A percentile compares a stretch with the other conserved stretches of the same genome.
Conservation (phyloP, 495 filamentous ascomycete species). For the Aspergillus bridgeri region DNA sequence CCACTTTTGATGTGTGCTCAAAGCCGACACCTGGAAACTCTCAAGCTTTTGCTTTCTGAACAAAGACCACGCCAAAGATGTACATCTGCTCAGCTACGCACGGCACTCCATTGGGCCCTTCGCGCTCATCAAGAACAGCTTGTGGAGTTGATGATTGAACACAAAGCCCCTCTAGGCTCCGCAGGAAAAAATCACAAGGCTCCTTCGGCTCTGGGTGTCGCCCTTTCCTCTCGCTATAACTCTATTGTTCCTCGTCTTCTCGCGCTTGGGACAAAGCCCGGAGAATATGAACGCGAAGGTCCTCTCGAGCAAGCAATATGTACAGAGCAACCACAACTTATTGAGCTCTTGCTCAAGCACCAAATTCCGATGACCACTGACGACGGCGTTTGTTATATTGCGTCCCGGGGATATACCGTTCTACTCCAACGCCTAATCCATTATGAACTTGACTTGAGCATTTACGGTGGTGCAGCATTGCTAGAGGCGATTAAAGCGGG, state of each 20-base stretch:
- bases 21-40: background rate
- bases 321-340: background rate
- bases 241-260: constrained; percentile 1
- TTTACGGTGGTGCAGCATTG: constrained; percentile 1
- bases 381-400: background rate
- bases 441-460: background rate
- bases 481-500: constrained; percentile 3
- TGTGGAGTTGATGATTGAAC: constrained; percentile 7
- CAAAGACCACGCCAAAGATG: constrained; percentile 1
- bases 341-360: constrained; percentile 2
- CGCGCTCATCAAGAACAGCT: background rate
- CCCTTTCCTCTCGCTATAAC: background rate
- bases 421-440: background rate
- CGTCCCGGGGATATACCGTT: background rate
- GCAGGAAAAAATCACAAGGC: background rate
- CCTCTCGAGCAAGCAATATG: constrained; percentile 1
- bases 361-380: background rate
- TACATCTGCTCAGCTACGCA: constrained; percentile 1
- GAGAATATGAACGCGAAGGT: background rate
- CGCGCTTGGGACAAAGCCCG: background rate
- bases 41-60: constrained; percentile 5
- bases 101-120: constrained; percentile 7
- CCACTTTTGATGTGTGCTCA: constrained; percentile 4
- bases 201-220: background rate
- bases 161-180: background rate